Percentiles rank a stretch among this genome's conserved stretches.
phyloP scores from a whole-genome alignment of 2,329 filamentous ascomycete genomes.

The Gremmenia infestans region DNA sequence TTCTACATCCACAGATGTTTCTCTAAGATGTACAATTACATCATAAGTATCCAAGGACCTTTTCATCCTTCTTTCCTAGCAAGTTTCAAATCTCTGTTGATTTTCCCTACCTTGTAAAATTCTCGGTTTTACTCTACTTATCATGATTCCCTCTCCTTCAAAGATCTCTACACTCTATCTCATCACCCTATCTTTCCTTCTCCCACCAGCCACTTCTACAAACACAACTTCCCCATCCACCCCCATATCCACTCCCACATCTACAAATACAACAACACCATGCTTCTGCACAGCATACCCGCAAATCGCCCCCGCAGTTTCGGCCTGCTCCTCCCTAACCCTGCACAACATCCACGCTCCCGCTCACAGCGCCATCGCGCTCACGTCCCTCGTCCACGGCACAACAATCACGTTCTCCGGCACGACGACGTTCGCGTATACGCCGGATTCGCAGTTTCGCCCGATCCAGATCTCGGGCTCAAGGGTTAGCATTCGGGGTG shows the following conservation, averaged over 20 bases:
- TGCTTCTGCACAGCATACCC: conserved; percentile 28
- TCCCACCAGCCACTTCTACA: not conserved
- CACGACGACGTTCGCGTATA: conserved; percentile 36
- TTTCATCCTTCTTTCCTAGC: too few relatives aligned
- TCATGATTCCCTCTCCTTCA: too few relatives aligned
- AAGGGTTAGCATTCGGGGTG: conserved; percentile 37
- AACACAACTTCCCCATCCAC: not conserved
- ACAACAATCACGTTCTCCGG: conserved; percentile 39
- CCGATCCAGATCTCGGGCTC: conserved; percentile 36
- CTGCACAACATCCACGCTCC: conserved; percentile 37
- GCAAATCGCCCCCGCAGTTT: conserved; percentile 34
- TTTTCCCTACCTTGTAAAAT: too few relatives aligned
- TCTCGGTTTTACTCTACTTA: too few relatives aligned
- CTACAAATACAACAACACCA: conserved; percentile 7
- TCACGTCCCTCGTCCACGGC: conserved; percentile 36
- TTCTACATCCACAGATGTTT: too few relatives aligned
- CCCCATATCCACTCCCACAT: not conserved
- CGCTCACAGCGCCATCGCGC: conserved; percentile 35
- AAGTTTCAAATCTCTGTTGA: too few relatives aligned
- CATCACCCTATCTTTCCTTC: too few relatives aligned
- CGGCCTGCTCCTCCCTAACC: conserved; percentile 38
- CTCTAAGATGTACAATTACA: too few relatives aligned
- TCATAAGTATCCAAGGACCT: too few relatives aligned
- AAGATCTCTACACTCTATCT: too few relatives aligned
- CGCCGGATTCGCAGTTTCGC: conserved; percentile 34